These are phyloP conservation scores for Solanum boliviense DNA, from an alignment of 257 asterid species.

Conservation along the genomic window DNA sequence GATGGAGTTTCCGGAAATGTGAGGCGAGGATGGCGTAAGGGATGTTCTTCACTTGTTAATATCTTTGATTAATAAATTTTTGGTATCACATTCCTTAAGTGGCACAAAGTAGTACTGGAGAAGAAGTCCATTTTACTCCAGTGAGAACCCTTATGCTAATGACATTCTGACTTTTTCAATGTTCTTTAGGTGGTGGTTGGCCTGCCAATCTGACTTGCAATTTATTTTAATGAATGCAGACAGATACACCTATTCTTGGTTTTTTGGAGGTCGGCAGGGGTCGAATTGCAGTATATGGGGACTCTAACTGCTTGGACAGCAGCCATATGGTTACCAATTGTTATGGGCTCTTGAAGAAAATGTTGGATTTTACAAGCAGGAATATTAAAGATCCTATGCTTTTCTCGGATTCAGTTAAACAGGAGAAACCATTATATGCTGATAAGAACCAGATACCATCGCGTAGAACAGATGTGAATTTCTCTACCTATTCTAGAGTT, in stretches of 20 bases:
- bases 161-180: background rate
- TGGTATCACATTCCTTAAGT: background rate
- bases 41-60: background rate
- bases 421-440: conserved; percentile 43
- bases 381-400: conserved; percentile 58
- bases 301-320: conserved; percentile 97
- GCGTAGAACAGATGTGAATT: conserved; percentile 87
- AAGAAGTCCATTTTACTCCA: background rate
- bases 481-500: conserved; percentile 76
- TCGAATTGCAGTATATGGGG: conserved; percentile 83
- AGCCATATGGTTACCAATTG: conserved; percentile 99
- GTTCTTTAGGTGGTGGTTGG: background rate
- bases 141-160: background rate
- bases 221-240: conserved; percentile 36
- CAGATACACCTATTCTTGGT: conserved; percentile 92
- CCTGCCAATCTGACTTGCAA: background rate
- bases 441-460: conserved; percentile 72
- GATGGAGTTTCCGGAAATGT: background rate
- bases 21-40: background rate
- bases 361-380: conserved; percentile 65
- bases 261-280: conserved; percentile 67
- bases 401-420: conserved; percentile 59
- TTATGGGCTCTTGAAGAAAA: conserved; percentile 84
- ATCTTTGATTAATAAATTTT: background rate
- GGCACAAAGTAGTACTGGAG: background rate